Evolutionary conservation across 2,329 filamentous ascomycete genomes (phyloP), one percentile per base, ranked within the genome.

Genomic region (Ambrosiella beaveri): DNA sequence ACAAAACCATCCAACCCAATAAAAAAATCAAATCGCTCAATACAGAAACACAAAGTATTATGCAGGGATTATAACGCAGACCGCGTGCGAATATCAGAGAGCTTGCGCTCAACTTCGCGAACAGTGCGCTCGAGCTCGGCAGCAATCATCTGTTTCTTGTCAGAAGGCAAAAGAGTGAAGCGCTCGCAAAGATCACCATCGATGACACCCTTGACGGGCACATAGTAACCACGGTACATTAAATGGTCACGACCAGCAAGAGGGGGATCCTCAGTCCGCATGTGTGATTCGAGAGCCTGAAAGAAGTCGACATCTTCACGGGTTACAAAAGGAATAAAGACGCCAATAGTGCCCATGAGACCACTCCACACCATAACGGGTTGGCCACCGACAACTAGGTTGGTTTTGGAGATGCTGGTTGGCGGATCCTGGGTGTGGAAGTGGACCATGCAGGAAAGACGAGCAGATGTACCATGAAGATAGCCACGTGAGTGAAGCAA

Each of bases 221-320:
- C 88, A 69, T 97, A 98, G 71, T 97, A 98, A 63, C 89, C 84
- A 62, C 94, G 80, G 70, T 95, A 99, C 66, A 95, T 94, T 51
- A 99, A 75, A 70, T 99, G 93, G 69, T 98, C 94, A 63, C 94
- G 80, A 47, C 93, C 94, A 17, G 88, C 87, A 52, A 98, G 73
- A 7, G 91, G 91, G 40, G 90, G 79, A 66, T 95, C 90, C 66
- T 95, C 88, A 11, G 79, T 81, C 53, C 91, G 80, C 68, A 99
- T 77, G 66, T 95, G 87, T 66, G 86, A 83, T 71, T 98, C 93
- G 27, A 98, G 76, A 61, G 81, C 88, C 69, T 96, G 90, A 79
- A 98, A 98, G 72, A 98, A 97, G 69, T 97, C 93, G 54, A 94
- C 87, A 65, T 97, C 91, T 67, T 97, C 90, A 41, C 94, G 85